phyloP scores from a whole-genome alignment of 805 yeast genomes.

The Candida peoriensis region DNA sequence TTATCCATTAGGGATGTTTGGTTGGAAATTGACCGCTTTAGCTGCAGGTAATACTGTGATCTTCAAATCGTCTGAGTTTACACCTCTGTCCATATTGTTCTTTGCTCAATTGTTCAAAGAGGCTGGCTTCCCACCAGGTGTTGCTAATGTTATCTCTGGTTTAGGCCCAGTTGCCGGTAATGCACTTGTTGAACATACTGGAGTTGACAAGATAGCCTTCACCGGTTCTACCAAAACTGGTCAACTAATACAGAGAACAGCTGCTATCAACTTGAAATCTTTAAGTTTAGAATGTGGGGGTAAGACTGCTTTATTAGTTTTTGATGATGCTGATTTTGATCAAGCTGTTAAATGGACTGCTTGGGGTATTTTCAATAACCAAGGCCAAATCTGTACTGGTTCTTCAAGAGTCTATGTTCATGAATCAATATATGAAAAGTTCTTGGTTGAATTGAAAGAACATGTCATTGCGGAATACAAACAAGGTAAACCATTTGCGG shows the following conservation, averaged over 20 bases:
- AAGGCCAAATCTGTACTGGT: slow-evolving; percentile 64
- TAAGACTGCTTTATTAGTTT: slow-evolving; percentile 43
- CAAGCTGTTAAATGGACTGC: slow-evolving; percentile 48
- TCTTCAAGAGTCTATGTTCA: slow-evolving; percentile 57
- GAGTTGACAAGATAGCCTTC: slow-evolving; percentile 47
- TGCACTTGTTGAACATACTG: slow-evolving; percentile 40
- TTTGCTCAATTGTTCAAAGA: slow-evolving; percentile 38
- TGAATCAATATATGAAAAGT: slow-evolving; percentile 47
- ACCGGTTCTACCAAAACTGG: slow-evolving; percentile 52
- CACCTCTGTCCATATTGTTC: slow-evolving; percentile 42
- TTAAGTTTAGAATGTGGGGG: slow-evolving; percentile 50
- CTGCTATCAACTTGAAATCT: slow-evolving; percentile 40
- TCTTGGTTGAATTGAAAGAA: slow-evolving; percentile 34
- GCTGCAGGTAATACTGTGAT: slow-evolving; percentile 46
- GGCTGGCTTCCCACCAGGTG: slow-evolving; percentile 47
- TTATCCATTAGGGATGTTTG: slow-evolving; percentile 45
- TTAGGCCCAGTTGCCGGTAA: slow-evolving; percentile 41
- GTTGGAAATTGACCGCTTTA: slow-evolving; percentile 44
- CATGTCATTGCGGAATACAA: slow-evolving; percentile 32
- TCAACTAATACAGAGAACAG: slow-evolving; percentile 36
- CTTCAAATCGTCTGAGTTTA: slow-evolving; percentile 44
- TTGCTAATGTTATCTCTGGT: slow-evolving; percentile 41
- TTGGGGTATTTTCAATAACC: slow-evolving; percentile 52
- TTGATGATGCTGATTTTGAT: slow-evolving; percentile 43
- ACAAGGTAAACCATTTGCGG: slow-evolving; percentile 41